Percentiles rank a stretch among this genome's conserved stretches.
phyloP scores from a whole-genome alignment of 1,284 basidiomycete genomes.

The Microbotryum saponariae region DNA sequence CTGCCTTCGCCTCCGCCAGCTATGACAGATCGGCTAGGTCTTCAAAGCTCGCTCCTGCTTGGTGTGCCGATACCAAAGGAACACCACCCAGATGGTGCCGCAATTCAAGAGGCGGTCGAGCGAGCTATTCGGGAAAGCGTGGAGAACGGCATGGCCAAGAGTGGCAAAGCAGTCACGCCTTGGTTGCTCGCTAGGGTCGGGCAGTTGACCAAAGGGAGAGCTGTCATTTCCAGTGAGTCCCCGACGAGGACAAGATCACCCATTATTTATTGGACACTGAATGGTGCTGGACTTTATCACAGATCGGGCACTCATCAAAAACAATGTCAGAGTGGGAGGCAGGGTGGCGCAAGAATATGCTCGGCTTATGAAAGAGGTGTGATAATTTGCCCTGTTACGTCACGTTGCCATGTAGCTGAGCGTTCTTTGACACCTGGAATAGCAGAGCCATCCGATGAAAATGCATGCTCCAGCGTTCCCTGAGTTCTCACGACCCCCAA shows the following conservation, averaged over 20 bases:
- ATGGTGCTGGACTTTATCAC: constrained; percentile 14
- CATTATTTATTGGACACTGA: not conserved
- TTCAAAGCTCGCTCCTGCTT: constrained; percentile 68
- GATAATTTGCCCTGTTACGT: not conserved
- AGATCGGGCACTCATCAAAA: constrained; percentile 85
- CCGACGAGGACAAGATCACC: not conserved
- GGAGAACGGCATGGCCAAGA: constrained; percentile 66
- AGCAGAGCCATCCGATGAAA: too few species aligned
- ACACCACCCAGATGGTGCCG: constrained; percentile 58
- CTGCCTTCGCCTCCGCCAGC: constrained; percentile 15
- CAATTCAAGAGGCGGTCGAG: constrained; percentile 73
- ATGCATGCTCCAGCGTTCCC: too few species aligned
- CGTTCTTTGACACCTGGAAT: not conserved
- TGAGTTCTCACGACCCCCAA: not conserved
- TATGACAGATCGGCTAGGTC: constrained; percentile 48
- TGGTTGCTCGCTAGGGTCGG: constrained; percentile 83
- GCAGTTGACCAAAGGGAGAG: constrained; percentile 69
- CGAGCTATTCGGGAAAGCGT: constrained; percentile 78
- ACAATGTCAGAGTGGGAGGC: constrained; percentile 80
- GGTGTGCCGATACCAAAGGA: constrained; percentile 82
- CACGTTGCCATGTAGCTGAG: not conserved
- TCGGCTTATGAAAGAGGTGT: constrained; percentile 39
- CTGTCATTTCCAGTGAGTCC: constrained; percentile 60
- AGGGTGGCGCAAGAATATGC: constrained; percentile 74
- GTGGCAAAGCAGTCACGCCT: constrained; percentile 88